These are phyloP conservation scores for Camellia japonica DNA, from an alignment of 148 eudicot species.

Conservation along the genomic window DNA sequence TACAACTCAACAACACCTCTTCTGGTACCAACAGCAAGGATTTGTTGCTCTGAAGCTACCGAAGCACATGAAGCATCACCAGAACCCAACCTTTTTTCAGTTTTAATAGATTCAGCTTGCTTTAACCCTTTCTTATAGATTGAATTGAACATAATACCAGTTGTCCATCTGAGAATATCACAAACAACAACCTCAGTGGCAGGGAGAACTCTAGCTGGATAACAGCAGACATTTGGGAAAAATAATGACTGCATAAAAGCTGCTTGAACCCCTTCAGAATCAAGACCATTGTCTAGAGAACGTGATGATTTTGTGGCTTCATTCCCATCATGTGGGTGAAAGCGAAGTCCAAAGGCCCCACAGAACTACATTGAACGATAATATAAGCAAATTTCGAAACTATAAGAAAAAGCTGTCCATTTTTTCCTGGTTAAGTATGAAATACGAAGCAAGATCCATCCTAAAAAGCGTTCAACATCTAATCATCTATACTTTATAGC, in stretches of 20 bases:
- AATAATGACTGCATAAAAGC: slow-evolving; percentile 25
- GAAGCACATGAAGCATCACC: slow-evolving; percentile 84
- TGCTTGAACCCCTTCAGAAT: slow-evolving; percentile 42
- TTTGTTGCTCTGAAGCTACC: slow-evolving; percentile 44
- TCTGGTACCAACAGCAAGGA: slow-evolving; percentile 93
- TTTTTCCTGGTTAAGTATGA: background rate
- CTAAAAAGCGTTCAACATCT: background rate
- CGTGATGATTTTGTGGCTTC: slow-evolving; percentile 33
- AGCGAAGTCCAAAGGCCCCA: slow-evolving; percentile 67
- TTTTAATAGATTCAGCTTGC: slow-evolving; percentile 64
- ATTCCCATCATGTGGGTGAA: slow-evolving; percentile 33
- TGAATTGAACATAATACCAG: slow-evolving; percentile 71
- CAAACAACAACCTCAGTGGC: slow-evolving; percentile 51
- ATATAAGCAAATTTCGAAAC: background rate
- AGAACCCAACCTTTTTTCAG: slow-evolving; percentile 66
- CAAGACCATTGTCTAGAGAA: slow-evolving; percentile 55
- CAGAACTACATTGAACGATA: slow-evolving; percentile 60
- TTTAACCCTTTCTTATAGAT: slow-evolving; percentile 82
- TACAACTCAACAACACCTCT: slow-evolving; percentile 79
- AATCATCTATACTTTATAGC: background rate
- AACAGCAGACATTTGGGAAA: slow-evolving; percentile 48
- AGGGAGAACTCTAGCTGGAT: slow-evolving; percentile 65
- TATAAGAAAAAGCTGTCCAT: background rate
- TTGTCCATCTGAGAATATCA: slow-evolving; percentile 72
- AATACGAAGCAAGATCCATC: slow-evolving; percentile 4